These are phyloP conservation scores for Roridomyces roridus DNA, from an alignment of 768 basidiomycete species.

Conservation along the genomic window DNA sequence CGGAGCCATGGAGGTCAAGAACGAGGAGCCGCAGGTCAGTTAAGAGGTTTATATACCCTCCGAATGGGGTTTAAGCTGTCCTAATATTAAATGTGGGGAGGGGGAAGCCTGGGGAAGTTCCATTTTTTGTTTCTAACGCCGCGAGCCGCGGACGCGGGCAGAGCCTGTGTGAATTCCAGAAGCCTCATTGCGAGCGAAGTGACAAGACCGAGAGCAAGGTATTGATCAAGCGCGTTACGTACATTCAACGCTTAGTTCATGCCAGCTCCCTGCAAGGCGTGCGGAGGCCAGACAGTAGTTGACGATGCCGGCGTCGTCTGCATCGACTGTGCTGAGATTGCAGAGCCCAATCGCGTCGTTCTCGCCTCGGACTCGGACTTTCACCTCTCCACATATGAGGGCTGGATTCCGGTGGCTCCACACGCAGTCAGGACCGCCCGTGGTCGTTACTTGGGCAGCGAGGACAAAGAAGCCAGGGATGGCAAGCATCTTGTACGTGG, in stretches of 20 bases:
- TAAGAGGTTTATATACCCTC: constrained; percentile 38
- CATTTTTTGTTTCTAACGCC: no score
- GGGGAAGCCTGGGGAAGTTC: no score
- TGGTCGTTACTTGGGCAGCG: constrained; percentile 68
- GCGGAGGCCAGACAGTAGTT: constrained; percentile 57
- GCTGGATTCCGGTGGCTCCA: constrained; percentile 38
- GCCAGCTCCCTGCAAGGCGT: constrained; percentile 55
- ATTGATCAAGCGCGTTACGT: no score
- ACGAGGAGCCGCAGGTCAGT: constrained; percentile 28
- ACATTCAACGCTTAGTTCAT: constrained; percentile 23
- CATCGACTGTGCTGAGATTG: constrained; percentile 73
- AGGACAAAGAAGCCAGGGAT: constrained; percentile 69
- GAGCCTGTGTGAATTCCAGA: no score
- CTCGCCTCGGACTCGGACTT: constrained; percentile 55
- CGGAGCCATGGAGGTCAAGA: constrained; percentile 53
- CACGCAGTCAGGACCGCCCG: constrained; percentile 54
- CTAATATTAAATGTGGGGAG: not conserved
- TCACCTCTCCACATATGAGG: constrained; percentile 37
- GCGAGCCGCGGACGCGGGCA: no score
- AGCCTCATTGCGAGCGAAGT: no score
- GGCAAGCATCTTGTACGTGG: constrained; percentile 65
- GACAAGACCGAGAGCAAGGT: no score
- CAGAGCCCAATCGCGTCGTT: constrained; percentile 64
- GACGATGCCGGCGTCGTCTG: constrained; percentile 71
- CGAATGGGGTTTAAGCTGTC: constrained; percentile 12